Evolutionary conservation across 306 rosid genomes (phyloP).

Genomic region (Prunus campanulata): DNA sequence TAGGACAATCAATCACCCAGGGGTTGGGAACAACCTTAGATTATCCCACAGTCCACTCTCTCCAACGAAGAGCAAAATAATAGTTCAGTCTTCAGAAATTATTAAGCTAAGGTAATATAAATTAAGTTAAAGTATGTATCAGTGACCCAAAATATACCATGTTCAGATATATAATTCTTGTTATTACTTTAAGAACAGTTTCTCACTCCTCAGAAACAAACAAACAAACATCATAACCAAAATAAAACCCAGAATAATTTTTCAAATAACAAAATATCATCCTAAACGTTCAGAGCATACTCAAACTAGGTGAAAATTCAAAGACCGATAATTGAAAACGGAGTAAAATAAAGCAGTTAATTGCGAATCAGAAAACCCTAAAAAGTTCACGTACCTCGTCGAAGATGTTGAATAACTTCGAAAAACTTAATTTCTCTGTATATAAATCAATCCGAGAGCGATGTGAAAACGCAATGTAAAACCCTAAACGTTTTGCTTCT

Average conservation of each 20-base stretch:
- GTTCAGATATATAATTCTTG: background rate
- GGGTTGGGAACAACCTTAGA: background rate
- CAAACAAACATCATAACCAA: background rate
- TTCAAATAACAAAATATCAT: background rate
- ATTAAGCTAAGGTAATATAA: background rate
- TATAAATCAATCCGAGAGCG: background rate
- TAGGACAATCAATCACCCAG: background rate
- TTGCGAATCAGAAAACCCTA: background rate
- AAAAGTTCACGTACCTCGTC: conserved; percentile 8
- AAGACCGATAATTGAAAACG: background rate
- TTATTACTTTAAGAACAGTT: background rate
- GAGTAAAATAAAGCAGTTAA: background rate
- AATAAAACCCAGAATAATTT: background rate
- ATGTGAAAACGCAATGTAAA: background rate
- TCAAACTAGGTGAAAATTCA: background rate
- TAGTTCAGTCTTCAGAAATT: background rate
- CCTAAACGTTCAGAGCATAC: background rate
- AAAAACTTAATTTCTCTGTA: background rate
- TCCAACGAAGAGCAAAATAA: background rate
- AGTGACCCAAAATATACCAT: background rate
- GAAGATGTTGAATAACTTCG: background rate
- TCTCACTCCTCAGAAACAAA: background rate
- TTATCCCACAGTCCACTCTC: background rate
- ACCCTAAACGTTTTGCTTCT: background rate
- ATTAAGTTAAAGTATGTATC: background rate